These are phyloP conservation scores for Trametes villosa DNA, from an alignment of 768 basidiomycete genomes.

Conservation along the genomic window DNA sequence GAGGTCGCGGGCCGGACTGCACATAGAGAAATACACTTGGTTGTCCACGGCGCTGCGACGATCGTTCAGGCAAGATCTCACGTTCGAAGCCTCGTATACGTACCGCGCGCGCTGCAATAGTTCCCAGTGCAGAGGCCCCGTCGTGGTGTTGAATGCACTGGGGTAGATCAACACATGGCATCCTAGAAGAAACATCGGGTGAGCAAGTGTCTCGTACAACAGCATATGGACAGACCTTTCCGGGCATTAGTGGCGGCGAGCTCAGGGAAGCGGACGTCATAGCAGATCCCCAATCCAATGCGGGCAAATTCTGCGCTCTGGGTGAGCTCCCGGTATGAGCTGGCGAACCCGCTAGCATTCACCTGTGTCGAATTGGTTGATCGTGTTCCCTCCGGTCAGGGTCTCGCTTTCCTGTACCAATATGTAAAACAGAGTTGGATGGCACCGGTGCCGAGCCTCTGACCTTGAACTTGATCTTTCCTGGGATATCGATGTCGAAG, in stretches of 20 bases:
- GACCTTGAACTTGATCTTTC: slow-evolving; percentile 89
- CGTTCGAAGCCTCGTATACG: slow-evolving; percentile 19
- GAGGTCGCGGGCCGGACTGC: slow-evolving; percentile 89
- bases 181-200: slow-evolving; percentile 55
- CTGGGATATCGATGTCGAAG: slow-evolving; percentile 97
- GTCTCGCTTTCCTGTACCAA: slow-evolving; percentile 94
- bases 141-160: slow-evolving; percentile 93
- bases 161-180: slow-evolving; percentile 92
- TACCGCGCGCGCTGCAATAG: slow-evolving; percentile 84
- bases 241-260: slow-evolving; percentile 90
- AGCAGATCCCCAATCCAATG: slow-evolving; percentile 95
- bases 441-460: background rate
- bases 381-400: slow-evolving; percentile 71
- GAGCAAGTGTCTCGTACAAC: background rate
- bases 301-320: slow-evolving; percentile 85
- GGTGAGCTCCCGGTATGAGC: background rate
- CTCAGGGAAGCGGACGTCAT: slow-evolving; percentile 95
- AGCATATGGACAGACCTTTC: slow-evolving; percentile 53
- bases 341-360: slow-evolving; percentile 10
- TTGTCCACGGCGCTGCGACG: slow-evolving; percentile 85
- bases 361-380: slow-evolving; percentile 92
- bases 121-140: slow-evolving; percentile 96
- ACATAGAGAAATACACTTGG: slow-evolving; percentile 95
- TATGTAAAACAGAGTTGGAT: too few relatives aligned
- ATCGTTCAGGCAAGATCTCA: background rate